Conservation (phyloP, 164 flowering plant genomes). For the Protea cynaroides region DNA sequence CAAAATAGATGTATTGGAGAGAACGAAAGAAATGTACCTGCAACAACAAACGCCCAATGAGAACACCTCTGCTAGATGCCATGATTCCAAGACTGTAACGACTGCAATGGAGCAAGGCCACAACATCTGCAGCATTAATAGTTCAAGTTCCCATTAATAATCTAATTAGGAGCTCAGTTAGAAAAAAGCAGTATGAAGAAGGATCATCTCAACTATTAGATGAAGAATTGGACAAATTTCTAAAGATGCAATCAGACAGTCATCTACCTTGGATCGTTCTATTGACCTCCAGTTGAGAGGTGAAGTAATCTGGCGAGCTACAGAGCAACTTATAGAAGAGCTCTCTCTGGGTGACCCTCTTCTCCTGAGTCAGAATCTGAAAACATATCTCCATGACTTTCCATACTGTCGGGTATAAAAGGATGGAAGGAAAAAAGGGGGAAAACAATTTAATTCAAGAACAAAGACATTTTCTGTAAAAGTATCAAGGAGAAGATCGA, state of each 20-base stretch:
- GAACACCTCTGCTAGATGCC: conserved; percentile 88
- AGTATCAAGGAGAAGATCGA: neutral
- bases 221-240: neutral
- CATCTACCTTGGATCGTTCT: conserved; percentile 73
- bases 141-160: neutral
- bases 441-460: conserved; percentile 6
- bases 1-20: no score
- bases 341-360: conserved; percentile 87
- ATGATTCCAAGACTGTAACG: conserved; percentile 92
- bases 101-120: conserved; percentile 85
- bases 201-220: neutral
- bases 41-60: conserved; percentile 74
- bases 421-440: neutral
- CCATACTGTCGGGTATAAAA: conserved; percentile 54
- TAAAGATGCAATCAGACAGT: neutral
- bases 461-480: neutral
- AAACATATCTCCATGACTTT: conserved; percentile 88
- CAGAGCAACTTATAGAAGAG: conserved; percentile 85
- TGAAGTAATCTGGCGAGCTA: conserved; percentile 67
- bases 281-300: conserved; percentile 71
- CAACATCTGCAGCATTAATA: conserved; percentile 55
- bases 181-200: neutral
- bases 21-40: conserved; percentile 45
- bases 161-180: neutral
- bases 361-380: conserved; percentile 57